Conservation (phyloP, 805 yeast genomes). For the Kuraishia hungarica region DNA sequence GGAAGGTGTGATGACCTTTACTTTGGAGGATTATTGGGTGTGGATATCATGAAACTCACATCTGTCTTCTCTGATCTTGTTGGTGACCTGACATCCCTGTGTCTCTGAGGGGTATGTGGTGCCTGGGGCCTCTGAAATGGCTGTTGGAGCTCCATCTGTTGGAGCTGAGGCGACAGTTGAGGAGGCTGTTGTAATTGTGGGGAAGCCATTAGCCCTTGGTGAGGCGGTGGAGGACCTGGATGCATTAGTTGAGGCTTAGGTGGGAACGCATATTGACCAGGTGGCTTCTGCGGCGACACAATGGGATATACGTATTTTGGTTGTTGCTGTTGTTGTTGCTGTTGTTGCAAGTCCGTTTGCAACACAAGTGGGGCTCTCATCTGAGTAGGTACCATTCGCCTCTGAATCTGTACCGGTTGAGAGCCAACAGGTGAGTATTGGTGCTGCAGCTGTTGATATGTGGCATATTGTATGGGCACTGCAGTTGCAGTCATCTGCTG, state of each 20-base stretch:
- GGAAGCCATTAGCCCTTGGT: not conserved
- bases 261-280: not conserved
- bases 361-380: not conserved
- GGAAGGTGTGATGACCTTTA: not conserved
- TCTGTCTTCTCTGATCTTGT: slow-evolving; percentile 1
- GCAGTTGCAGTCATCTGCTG: not conserved
- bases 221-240: slow-evolving; percentile 4
- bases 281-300: not conserved
- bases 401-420: not conserved
- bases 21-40: slow-evolving; percentile 5
- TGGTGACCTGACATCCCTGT: not conserved
- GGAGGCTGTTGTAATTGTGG: not conserved
- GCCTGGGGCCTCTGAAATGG: not conserved
- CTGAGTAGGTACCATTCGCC: not conserved
- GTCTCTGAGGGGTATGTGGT: not conserved
- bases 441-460: not conserved
- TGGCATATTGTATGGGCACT: not conserved
- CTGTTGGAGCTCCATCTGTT: not conserved
- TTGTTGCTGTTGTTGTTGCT: slow-evolving; percentile 1
- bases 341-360: not conserved
- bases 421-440: not conserved
- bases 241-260: slow-evolving; percentile 3
- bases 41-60: slow-evolving; percentile 6
- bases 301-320: not conserved
- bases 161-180: not conserved